Base-by-base conservation (phyloP, 768 basidiomycete genomes). In the Clavulina sp. region DNA sequence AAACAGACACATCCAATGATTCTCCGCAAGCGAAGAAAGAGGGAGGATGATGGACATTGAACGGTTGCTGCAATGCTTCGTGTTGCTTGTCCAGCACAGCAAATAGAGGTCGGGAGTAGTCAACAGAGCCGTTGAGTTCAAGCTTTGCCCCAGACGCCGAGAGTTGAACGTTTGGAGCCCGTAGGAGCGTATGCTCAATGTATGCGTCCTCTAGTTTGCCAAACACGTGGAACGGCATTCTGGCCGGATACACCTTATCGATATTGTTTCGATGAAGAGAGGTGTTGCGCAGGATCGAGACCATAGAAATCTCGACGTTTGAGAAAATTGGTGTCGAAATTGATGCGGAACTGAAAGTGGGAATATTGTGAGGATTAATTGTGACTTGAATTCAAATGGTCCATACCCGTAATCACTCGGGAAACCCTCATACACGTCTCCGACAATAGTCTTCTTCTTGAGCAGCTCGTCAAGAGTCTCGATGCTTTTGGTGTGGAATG, bases 181-280 rank as follows among this genome's bases (percentile, higher is more conserved):
- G 48, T n/a, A 58, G 46, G 24, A 63, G 57, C 31, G 63, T 57
- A 53, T 70, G 70, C 38, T 69, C 68, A 48, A 71, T 57, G 58
- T 67, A 62, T 26, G 51, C 44, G 40, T 66, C 57, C 38, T 52
- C 41, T 3, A 40, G 6, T 4, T 62, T 62, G 23, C 69, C 68
- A 43, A 69, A 72, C 19, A 71, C 54, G 56, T 68, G 70, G 61
- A 71, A 71, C 3, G 67, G 68, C 56, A 63, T 67, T 23, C 49
- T 53, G 18, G 54, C 51, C 32, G 63, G 58, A 16, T 68, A 67
- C 34, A 62, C 60, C 9, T 50, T n/a, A 32, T 64, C 64, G 28
- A 65, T 62, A 52, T 58, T 58, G 21, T 57, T 55, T 21, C 64
- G 60, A 28, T 56, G 51, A 3, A 71, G 58, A 4, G 61, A 54